Evolutionary conservation across 208 protist genomes (phyloP).

Genomic region (Leishmania amazonensis): DNA sequence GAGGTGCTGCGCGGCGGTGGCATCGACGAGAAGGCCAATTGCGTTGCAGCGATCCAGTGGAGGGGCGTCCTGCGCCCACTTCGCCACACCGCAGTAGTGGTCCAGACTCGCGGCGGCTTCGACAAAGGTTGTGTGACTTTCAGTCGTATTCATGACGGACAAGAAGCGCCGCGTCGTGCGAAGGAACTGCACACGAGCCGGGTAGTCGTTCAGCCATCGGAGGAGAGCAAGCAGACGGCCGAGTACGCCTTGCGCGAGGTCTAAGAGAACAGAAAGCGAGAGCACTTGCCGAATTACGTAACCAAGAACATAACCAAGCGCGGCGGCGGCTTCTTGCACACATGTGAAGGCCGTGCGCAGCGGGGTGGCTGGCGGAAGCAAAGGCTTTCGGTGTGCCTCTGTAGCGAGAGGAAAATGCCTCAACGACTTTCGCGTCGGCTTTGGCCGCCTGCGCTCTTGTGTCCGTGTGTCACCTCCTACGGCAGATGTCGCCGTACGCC

Average conservation of each 20-base stretch:
- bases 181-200: conserved; percentile 31
- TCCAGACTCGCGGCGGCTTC: conserved; percentile 39
- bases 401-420: no score
- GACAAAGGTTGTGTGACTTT: conserved; percentile 45
- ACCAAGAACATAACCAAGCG: background rate
- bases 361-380: background rate
- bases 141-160: conserved; percentile 61
- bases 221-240: conserved; percentile 12
- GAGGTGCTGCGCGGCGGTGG: conserved; percentile 35
- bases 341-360: background rate
- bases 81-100: conserved; percentile 41
- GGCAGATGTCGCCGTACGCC: background rate
- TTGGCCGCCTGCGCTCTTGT: background rate
- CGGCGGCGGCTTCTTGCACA: background rate
- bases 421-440: background rate
- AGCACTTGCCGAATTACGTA: background rate
- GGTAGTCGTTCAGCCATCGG: conserved; percentile 35
- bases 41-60: conserved; percentile 33
- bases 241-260: background rate
- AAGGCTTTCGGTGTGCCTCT: background rate
- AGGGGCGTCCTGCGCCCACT: conserved; percentile 40
- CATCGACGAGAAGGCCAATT: conserved; percentile 39
- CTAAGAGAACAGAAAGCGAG: conserved; percentile 6
- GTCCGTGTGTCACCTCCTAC: background rate
- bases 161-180: conserved; percentile 53